These are phyloP conservation scores for Penicillium coprophilum DNA, from an alignment of 495 filamentous ascomycete species.

Conservation along the genomic window DNA sequence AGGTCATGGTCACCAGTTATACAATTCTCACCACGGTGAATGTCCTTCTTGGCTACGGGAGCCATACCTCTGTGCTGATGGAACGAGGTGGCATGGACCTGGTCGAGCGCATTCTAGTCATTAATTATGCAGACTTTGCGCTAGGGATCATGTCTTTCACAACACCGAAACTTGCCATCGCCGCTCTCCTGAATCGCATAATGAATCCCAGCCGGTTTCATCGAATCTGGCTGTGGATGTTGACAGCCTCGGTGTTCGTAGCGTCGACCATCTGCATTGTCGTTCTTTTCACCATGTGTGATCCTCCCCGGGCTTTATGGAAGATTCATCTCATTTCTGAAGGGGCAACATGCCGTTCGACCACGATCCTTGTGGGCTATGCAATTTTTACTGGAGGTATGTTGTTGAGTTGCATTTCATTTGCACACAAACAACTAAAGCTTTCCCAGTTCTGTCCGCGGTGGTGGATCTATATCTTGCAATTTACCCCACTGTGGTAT, in stretches of 20 bases:
- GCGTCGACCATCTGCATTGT: slow-evolving; percentile 25
- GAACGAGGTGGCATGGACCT: neutral
- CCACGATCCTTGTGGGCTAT: slow-evolving; percentile 36
- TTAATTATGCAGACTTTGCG: slow-evolving; percentile 37
- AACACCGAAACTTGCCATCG: slow-evolving; percentile 45
- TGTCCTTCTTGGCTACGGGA: slow-evolving; percentile 27
- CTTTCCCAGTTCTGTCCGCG: slow-evolving; percentile 28
- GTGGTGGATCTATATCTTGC: slow-evolving; percentile 51
- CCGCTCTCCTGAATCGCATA: slow-evolving; percentile 36
- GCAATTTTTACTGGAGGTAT: slow-evolving; percentile 35
- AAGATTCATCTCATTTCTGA: slow-evolving; percentile 28
- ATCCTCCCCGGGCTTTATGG: slow-evolving; percentile 44
- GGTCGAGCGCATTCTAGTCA: slow-evolving; percentile 22
- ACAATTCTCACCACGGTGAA: slow-evolving; percentile 26
- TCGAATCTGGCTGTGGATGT: slow-evolving; percentile 31
- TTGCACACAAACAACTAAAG: neutral
- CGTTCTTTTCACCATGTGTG: slow-evolving; percentile 43
- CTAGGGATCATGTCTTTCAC: slow-evolving; percentile 43
- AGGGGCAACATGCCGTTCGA: slow-evolving; percentile 35
- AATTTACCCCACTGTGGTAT: slow-evolving; percentile 44
- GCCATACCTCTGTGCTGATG: slow-evolving; percentile 10
- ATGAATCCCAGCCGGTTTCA: slow-evolving; percentile 34
- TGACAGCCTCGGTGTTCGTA: slow-evolving; percentile 23
- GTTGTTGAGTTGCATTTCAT: neutral
- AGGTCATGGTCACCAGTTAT: slow-evolving; percentile 24